A percentile compares a stretch with the other conserved stretches of the same genome.
Evolutionary conservation across 2,329 filamentous ascomycete genomes (phyloP).

Genomic region (Emericellopsis cladophorae): DNA sequence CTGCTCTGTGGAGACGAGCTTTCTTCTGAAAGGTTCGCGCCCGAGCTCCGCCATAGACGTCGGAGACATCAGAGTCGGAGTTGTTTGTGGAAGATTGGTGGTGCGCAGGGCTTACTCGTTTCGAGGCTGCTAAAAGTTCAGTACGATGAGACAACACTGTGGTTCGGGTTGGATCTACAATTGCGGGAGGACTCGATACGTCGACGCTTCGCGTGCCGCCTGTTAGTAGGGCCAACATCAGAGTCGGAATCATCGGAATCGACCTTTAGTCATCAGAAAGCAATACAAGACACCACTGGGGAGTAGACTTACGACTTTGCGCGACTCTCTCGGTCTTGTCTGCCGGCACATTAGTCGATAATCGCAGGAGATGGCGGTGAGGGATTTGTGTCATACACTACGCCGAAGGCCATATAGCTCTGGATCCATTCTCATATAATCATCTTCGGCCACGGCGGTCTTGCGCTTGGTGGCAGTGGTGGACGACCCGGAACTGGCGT

Average conservation of each 20-base stretch:
- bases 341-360: slow-evolving; percentile 12
- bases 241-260: slow-evolving; percentile 57
- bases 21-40: slow-evolving; percentile 61
- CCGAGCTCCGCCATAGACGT: slow-evolving; percentile 64
- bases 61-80: slow-evolving; percentile 55
- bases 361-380: not conserved
- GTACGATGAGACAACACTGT: slow-evolving; percentile 1
- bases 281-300: not conserved
- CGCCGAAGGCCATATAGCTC: slow-evolving; percentile 88
- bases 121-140: slow-evolving; percentile 34
- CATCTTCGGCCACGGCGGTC: slow-evolving; percentile 55
- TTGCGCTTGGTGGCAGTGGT: slow-evolving; percentile 63
- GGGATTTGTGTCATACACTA: slow-evolving; percentile 44
- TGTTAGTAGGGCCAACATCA: slow-evolving; percentile 45
- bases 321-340: slow-evolving; percentile 44
- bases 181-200: slow-evolving; percentile 53
- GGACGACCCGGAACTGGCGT: slow-evolving; percentile 61
- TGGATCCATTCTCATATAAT: slow-evolving; percentile 81
- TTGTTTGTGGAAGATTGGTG: slow-evolving; percentile 43
- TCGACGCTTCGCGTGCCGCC: slow-evolving; percentile 55
- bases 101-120: slow-evolving; percentile 42
- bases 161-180: slow-evolving; percentile 31
- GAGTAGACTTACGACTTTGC: slow-evolving; percentile 38
- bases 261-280: slow-evolving; percentile 17
- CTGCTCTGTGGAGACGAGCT: slow-evolving; percentile 60